Conservation (phyloP, 2,329 filamentous ascomycete genomes). For the Clarireedia paspali region DNA sequence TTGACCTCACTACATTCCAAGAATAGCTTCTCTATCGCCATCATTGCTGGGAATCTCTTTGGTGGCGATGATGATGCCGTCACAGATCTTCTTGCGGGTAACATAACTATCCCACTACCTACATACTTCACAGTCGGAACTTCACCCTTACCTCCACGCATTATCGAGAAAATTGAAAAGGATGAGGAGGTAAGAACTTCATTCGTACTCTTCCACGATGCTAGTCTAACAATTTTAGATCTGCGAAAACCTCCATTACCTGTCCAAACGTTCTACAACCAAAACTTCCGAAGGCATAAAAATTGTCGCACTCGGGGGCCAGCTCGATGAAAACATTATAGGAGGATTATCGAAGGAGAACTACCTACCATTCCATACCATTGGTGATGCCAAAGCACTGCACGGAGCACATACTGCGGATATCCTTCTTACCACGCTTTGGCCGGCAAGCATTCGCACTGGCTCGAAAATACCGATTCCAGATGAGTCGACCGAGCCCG, state of each 20-base stretch:
- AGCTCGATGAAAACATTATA: slow-evolving; percentile 52
- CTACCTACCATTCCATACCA: slow-evolving; percentile 69
- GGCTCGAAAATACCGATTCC: slow-evolving; percentile 58
- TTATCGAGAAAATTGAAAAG: slow-evolving; percentile 66
- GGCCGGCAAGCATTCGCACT: slow-evolving; percentile 67
- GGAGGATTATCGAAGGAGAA: slow-evolving; percentile 61
- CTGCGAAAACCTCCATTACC: slow-evolving; percentile 74
- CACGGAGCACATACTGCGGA: slow-evolving; percentile 73
- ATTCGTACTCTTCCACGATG: not conserved
- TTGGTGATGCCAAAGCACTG: slow-evolving; percentile 67
- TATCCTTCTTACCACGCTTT: slow-evolving; percentile 78
- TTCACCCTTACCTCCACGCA: slow-evolving; percentile 58
- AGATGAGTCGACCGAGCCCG: slow-evolving; percentile 42
- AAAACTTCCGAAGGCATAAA: slow-evolving; percentile 86
- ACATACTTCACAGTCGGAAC: slow-evolving; percentile 86
- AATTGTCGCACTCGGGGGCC: slow-evolving; percentile 79
- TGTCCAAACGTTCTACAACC: slow-evolving; percentile 78
- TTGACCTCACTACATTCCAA: slow-evolving; percentile 74
- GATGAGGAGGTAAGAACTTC: slow-evolving; percentile 49
- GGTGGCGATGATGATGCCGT: slow-evolving; percentile 53
- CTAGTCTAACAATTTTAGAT: slow-evolving; percentile 37
- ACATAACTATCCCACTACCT: slow-evolving; percentile 66
- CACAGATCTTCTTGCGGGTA: slow-evolving; percentile 60
- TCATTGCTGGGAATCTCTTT: slow-evolving; percentile 82
- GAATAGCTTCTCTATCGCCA: slow-evolving; percentile 78